Evolutionary conservation across 257 asterid species (phyloP).

Genomic region (Salvia rosmarinus): DNA sequence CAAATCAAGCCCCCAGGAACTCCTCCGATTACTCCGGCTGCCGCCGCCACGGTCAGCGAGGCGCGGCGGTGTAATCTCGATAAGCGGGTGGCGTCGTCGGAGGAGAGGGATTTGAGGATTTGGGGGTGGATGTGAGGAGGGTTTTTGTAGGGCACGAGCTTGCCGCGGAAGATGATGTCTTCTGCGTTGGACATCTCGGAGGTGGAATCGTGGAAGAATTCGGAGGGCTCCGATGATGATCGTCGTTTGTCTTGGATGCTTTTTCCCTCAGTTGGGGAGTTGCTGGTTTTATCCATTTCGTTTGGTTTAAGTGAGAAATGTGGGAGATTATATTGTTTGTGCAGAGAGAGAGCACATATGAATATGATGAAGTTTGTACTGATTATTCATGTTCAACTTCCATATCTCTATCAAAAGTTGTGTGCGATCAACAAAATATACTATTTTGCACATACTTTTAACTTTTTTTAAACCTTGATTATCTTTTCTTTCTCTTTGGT

Average conservation of each 20-base stretch:
- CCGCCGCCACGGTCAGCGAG: conserved; percentile 34
- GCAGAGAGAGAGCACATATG: not conserved
- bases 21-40: conserved; percentile 37
- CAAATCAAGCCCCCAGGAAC: conserved; percentile 50
- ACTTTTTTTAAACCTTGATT: too few relatives aligned
- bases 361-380: not conserved
- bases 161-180: conserved; percentile 64
- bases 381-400: not conserved
- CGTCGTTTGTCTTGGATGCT: conserved; percentile 31
- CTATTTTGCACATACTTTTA: too few relatives aligned
- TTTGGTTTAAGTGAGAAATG: not conserved
- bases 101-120: conserved; percentile 42
- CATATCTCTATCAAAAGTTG: not conserved
- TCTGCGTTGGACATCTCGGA: conserved; percentile 63
- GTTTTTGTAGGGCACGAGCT: conserved; percentile 48
- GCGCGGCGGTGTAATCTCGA: conserved; percentile 15
- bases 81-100: conserved; percentile 31
- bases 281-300: conserved; percentile 36
- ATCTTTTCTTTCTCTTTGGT: not conserved
- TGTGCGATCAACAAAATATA: not conserved
- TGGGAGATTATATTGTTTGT: not conserved
- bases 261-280: not conserved
- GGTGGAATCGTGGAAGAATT: conserved; percentile 48
- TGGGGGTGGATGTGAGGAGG: not conserved
- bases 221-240: conserved; percentile 60